These are phyloP conservation scores for Fusarium sp. DNA, from an alignment of 2,329 filamentous ascomycete genomes.

Conservation along the genomic window DNA sequence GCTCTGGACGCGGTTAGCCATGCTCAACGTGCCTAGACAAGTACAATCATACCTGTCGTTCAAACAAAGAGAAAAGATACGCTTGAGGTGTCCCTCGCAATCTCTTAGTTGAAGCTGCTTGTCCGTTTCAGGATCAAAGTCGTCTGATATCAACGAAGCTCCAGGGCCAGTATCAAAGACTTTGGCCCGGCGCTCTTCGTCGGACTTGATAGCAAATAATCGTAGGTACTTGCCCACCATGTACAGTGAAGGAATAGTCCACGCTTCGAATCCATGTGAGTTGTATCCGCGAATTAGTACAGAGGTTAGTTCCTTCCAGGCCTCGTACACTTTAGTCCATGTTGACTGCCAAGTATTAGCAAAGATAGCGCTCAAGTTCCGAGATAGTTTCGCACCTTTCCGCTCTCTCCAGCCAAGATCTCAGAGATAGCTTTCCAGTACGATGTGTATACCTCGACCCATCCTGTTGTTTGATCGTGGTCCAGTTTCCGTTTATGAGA, in stretches of 20 bases:
- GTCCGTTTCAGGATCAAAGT: conserved; percentile 78
- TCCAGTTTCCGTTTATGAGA: conserved; percentile 62
- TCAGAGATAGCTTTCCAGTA: conserved; percentile 87
- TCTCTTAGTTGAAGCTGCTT: conserved; percentile 90
- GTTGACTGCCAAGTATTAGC: conserved; percentile 56
- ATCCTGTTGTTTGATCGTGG: conserved; percentile 78
- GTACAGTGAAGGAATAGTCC: conserved; percentile 93
- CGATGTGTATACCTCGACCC: conserved; percentile 83
- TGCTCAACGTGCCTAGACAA: background rate
- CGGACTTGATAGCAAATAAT: conserved; percentile 89
- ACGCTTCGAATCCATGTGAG: conserved; percentile 78
- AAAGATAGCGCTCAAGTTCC: background rate
- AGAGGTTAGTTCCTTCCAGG: conserved; percentile 87
- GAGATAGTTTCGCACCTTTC: conserved; percentile 46
- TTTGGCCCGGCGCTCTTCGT: conserved; percentile 67
- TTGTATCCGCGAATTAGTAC: conserved; percentile 83
- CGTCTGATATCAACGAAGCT: conserved; percentile 72
- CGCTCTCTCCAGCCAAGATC: conserved; percentile 65
- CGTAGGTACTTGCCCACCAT: conserved; percentile 86
- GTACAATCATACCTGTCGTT: conserved; percentile 75
- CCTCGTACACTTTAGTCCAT: conserved; percentile 84
- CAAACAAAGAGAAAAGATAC: conserved; percentile 89
- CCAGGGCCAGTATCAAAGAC: conserved; percentile 50
- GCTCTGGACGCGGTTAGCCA: conserved; percentile 57
- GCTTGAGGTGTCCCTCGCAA: conserved; percentile 87